Evolutionary conservation across 352 stramenopile genomes (phyloP), one percentile per base, ranked within the genome.

Genomic region (Pythium brachiatum): DNA sequence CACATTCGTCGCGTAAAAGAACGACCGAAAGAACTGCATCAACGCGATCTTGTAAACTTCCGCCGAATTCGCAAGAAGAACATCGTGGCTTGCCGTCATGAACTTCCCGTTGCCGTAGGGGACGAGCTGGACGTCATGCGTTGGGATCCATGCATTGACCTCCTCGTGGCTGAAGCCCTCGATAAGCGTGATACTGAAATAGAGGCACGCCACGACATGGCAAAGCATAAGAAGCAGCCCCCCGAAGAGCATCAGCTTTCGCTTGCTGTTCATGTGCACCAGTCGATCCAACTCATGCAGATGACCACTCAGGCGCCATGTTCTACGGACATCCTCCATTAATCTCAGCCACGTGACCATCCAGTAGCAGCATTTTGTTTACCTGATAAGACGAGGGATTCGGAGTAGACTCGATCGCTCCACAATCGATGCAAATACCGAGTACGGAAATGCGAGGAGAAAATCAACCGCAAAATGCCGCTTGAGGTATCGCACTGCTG

Each of bases 151-250:
- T 16, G 73, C 69, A 27, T 78, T 48, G n/a, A 48, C 73, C n/a
- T 74, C 44, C 12, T 64, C 56, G 2, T 58, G 8, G 46, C 70
- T 76, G 51, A 63, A 81, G 2, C 70, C 73, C 53, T 81, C 70
- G 16, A 76, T 39, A 38, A 78, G 50, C 15, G 56, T 75, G 46
- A 79, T 64, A 34, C 70, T 72, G 34, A 78, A 81, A 55, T 78
- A 67, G 11, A 77, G 26, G 21, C 81, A 90, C 0, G 68, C 73
- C 5, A 90, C 77, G 5, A 90, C 39, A 20, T 90, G 81, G 47
- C 78, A 82, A 26, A 88, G 66, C 73, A 88, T 70, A 11, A 85
- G 73, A 13, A 78, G 60, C 6, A 76, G 57, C 7, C 75, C 11
- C 0, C 77, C 73, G 23, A 88, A 74, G 4, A 87, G 57, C 23